Percentiles rank a stretch among this genome's conserved stretches.
Evolutionary conservation across 176 grass and related monocot genomes (phyloP).

Genomic region (Zoysia japonica): DNA sequence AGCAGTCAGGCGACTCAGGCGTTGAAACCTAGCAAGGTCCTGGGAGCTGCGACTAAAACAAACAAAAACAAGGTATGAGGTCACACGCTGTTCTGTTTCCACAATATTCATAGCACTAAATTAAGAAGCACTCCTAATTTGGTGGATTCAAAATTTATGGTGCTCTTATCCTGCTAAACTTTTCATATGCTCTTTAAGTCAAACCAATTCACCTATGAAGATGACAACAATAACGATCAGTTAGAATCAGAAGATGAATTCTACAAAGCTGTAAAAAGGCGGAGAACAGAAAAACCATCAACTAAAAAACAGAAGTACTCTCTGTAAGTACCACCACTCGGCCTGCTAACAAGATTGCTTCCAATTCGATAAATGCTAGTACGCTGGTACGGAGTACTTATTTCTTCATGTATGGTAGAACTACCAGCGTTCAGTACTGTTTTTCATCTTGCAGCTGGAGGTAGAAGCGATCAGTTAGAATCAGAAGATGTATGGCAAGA

Average conservation of each 20-base stretch:
- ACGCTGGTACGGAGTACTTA: neutral
- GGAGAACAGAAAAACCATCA: slow-evolving; percentile 53
- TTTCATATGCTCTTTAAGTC: neutral
- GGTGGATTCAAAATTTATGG: neutral
- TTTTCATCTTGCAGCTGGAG: slow-evolving; percentile 38
- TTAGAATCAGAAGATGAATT: slow-evolving; percentile 66
- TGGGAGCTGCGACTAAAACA: slow-evolving; percentile 45
- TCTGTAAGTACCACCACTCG: slow-evolving; percentile 30
- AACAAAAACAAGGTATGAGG: slow-evolving; percentile 75
- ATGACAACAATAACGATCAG: slow-evolving; percentile 2
- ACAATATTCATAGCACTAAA: neutral
- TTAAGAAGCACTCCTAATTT: neutral
- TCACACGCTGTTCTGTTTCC: slow-evolving; percentile 15
- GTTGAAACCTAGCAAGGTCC: slow-evolving; percentile 47
- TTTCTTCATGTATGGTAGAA: slow-evolving; percentile 49
- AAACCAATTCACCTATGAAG: neutral
- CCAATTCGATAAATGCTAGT: slow-evolving; percentile 24
- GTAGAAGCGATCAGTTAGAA: no score
- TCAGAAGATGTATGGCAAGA: slow-evolving; percentile 80
- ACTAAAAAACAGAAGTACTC: slow-evolving; percentile 58
- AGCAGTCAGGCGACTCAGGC: slow-evolving; percentile 47
- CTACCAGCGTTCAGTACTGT: slow-evolving; percentile 22
- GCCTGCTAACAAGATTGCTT: neutral
- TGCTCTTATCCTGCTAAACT: neutral
- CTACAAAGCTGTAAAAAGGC: slow-evolving; percentile 73